Percentiles rank a stretch among this genome's conserved stretches.
phyloP scores from a whole-genome alignment of 345 rosid genomes.

The Pugionium cornutum region DNA sequence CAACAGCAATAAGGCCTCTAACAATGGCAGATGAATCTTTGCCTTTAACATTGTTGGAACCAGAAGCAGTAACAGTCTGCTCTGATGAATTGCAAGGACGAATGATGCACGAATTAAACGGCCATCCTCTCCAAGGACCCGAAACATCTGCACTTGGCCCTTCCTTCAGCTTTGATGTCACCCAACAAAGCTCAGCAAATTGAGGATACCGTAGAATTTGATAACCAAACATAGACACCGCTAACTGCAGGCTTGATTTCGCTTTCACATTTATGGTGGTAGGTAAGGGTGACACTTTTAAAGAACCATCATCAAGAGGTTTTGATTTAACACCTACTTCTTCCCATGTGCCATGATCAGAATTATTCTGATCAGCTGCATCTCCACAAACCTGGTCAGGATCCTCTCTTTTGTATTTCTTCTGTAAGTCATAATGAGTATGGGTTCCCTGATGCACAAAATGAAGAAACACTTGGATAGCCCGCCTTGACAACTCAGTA shows the following conservation, averaged over 20 bases:
- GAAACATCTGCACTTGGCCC: slow-evolving; percentile 80
- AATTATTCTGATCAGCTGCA: slow-evolving; percentile 27
- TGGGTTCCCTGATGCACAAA: slow-evolving; percentile 65
- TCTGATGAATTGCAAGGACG: slow-evolving; percentile 60
- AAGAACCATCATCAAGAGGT: slow-evolving; percentile 42
- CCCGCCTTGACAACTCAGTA: slow-evolving; percentile 62
- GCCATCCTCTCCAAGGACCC: slow-evolving; percentile 96
- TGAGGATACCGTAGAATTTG: slow-evolving; percentile 89
- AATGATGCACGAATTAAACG: slow-evolving; percentile 87
- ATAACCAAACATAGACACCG: slow-evolving; percentile 78
- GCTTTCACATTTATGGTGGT: slow-evolving; percentile 59
- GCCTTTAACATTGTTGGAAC: slow-evolving; percentile 54
- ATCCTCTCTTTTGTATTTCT: slow-evolving; percentile 39
- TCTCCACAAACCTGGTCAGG: slow-evolving; percentile 31
- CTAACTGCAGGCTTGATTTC: slow-evolving; percentile 69
- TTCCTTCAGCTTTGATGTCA: slow-evolving; percentile 86
- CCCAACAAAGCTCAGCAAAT: slow-evolving; percentile 98
- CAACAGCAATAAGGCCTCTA: slow-evolving; percentile 87
- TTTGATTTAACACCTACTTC: slow-evolving; percentile 40
- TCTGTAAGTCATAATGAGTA: slow-evolving; percentile 33
- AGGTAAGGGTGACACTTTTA: slow-evolving; percentile 44
- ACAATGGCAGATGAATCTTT: slow-evolving; percentile 68
- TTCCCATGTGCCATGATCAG: slow-evolving; percentile 30
- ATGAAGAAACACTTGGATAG: slow-evolving; percentile 65
- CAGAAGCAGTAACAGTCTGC: slow-evolving; percentile 43